These are phyloP conservation scores for Cucumis melo DNA, from an alignment of 306 rosid species.

Conservation along the genomic window DNA sequence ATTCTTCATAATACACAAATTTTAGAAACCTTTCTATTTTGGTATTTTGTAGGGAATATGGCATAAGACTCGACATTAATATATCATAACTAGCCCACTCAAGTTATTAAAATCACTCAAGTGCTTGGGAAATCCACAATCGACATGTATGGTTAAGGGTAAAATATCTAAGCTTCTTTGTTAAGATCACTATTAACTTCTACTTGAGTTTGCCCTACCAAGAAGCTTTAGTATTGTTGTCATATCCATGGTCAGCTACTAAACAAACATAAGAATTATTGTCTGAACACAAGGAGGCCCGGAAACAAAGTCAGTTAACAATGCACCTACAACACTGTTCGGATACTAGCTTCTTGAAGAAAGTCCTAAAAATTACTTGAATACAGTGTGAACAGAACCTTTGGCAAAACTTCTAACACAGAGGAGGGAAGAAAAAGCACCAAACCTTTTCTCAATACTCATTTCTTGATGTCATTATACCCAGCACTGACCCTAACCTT, in stretches of 20 bases:
- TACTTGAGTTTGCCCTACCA: neutral
- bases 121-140: neutral
- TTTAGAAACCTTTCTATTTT: neutral
- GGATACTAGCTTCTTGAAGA: neutral
- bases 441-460: neutral
- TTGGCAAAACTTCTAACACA: neutral
- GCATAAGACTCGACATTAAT: neutral
- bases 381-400: neutral
- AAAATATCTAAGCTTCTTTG: neutral
- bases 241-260: neutral
- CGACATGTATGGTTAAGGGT: neutral
- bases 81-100: neutral
- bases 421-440: too few species aligned
- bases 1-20: neutral
- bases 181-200: neutral
- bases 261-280: neutral
- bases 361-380: neutral
- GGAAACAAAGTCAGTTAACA: neutral
- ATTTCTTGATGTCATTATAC: neutral
- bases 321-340: neutral
- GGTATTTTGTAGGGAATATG: neutral
- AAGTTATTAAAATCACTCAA: neutral
- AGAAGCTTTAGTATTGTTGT: neutral
- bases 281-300: neutral
- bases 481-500: neutral